Evolutionary conservation across 371 early-diverging fungal species (phyloP).

Genomic region (Mucor sp.): DNA sequence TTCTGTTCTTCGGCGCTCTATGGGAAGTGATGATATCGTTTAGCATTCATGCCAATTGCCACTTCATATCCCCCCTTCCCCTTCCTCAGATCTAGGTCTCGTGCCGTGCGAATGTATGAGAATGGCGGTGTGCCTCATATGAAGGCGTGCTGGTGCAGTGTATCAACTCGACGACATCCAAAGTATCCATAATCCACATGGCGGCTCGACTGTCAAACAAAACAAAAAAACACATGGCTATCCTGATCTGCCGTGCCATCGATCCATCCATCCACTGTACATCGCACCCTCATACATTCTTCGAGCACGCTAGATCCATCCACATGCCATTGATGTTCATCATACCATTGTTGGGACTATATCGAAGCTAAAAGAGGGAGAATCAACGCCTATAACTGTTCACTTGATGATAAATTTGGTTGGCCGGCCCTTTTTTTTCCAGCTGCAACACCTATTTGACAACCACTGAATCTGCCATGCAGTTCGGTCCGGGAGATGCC

Average conservation of each 20-base stretch:
- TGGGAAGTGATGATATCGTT: not conserved
- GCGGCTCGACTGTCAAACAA: not conserved
- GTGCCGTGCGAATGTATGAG: not conserved
- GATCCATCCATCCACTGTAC: slow-evolving; percentile 10
- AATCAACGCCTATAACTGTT: slow-evolving; percentile 6
- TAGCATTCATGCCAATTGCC: not conserved
- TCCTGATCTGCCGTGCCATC: not conserved
- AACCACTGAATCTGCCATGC: not conserved
- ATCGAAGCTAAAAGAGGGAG: slow-evolving; percentile 37
- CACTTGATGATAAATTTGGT: slow-evolving; percentile 17
- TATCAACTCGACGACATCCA: not conserved
- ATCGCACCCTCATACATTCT: not conserved
- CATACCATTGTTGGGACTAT: slow-evolving; percentile 36
- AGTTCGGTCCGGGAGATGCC: not conserved
- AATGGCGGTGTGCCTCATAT: not conserved
- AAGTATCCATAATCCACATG: not conserved
- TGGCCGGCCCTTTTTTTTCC: slow-evolving; percentile 3
- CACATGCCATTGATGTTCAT: slow-evolving; percentile 1
- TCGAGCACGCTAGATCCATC: not conserved
- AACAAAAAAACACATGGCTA: not conserved
- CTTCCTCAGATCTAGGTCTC: not conserved
- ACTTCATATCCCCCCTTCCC: not conserved
- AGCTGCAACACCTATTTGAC: not conserved
- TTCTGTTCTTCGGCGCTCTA: slow-evolving; percentile 71
- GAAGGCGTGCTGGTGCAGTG: not conserved